Evolutionary conservation across 805 yeast species (phyloP).

Genomic region (Yamadazyma phyllophila): DNA sequence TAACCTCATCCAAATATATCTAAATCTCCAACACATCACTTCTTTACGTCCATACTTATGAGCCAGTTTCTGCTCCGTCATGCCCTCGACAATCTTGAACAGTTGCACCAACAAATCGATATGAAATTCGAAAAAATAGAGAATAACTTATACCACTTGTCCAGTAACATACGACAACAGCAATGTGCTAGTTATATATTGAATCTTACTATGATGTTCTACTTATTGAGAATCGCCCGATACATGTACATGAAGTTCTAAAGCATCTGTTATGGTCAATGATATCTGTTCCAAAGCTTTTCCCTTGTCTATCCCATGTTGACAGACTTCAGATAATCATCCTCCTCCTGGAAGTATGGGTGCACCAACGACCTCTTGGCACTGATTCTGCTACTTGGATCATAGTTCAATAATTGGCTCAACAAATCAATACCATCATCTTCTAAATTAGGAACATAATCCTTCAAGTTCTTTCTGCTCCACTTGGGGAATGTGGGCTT

Average conservation of each 20-base stretch:
- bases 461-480: slow-evolving; percentile 68
- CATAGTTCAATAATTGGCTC: slow-evolving; percentile 77
- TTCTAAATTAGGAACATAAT: slow-evolving; percentile 76
- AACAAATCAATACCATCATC: slow-evolving; percentile 80
- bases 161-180: neutral
- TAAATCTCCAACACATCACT: neutral
- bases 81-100: slow-evolving; percentile 5
- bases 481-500: slow-evolving; percentile 92
- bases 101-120: slow-evolving; percentile 5
- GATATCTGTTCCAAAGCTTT: neutral
- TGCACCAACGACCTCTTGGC: slow-evolving; percentile 91
- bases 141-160: neutral
- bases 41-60: neutral
- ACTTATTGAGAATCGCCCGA: slow-evolving; percentile 2
- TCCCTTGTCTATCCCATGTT: slow-evolving; percentile 33
- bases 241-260: slow-evolving; percentile 5
- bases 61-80: slow-evolving; percentile 5
- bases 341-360: slow-evolving; percentile 74
- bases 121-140: slow-evolving; percentile 8
- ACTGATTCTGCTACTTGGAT: slow-evolving; percentile 89
- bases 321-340: slow-evolving; percentile 32
- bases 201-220: slow-evolving; percentile 4
- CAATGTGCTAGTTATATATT: slow-evolving; percentile 1
- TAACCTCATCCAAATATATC: neutral
- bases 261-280: neutral